These are phyloP conservation scores for Yamadazyma spencermartinsiae DNA, from an alignment of 1,139 yeast genomes.

Conservation along the genomic window DNA sequence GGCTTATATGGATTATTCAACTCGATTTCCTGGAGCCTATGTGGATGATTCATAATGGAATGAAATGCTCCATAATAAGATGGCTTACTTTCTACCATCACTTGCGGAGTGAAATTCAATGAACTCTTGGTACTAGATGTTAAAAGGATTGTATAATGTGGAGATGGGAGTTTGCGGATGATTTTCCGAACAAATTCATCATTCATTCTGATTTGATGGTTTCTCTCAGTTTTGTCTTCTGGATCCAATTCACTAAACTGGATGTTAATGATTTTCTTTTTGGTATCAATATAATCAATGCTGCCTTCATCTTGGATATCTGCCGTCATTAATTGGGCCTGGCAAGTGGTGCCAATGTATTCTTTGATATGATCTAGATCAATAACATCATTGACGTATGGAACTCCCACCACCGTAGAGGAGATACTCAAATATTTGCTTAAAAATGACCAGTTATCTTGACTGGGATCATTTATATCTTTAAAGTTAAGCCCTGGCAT, in stretches of 20 bases:
- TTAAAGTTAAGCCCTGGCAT: conserved; percentile 64
- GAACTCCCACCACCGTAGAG: conserved; percentile 64
- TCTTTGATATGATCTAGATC: conserved; percentile 50
- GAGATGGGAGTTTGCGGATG: conserved; percentile 67
- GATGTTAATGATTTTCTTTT: conserved; percentile 59
- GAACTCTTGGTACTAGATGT: conserved; percentile 31
- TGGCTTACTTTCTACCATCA: conserved; percentile 29
- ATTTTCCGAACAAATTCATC: conserved; percentile 56
- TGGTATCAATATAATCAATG: conserved; percentile 55
- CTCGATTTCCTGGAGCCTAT: conserved; percentile 53
- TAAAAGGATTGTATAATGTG: conserved; percentile 55
- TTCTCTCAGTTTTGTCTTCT: conserved; percentile 21
- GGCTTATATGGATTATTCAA: conserved; percentile 47
- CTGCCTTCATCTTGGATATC: conserved; percentile 43
- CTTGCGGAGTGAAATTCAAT: conserved; percentile 34
- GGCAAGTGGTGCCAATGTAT: conserved; percentile 46
- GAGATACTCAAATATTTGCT: conserved; percentile 56
- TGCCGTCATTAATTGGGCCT: conserved; percentile 43
- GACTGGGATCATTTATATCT: conserved; percentile 50
- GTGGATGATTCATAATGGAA: conserved; percentile 45
- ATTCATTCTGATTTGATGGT: conserved; percentile 28
- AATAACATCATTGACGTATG: conserved; percentile 47
- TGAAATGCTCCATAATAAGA: conserved; percentile 43
- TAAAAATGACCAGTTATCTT: conserved; percentile 52
- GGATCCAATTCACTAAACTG: conserved; percentile 52